phyloP scores from a whole-genome alignment of 257 asterid genomes.

The Penstemon eatonii region DNA sequence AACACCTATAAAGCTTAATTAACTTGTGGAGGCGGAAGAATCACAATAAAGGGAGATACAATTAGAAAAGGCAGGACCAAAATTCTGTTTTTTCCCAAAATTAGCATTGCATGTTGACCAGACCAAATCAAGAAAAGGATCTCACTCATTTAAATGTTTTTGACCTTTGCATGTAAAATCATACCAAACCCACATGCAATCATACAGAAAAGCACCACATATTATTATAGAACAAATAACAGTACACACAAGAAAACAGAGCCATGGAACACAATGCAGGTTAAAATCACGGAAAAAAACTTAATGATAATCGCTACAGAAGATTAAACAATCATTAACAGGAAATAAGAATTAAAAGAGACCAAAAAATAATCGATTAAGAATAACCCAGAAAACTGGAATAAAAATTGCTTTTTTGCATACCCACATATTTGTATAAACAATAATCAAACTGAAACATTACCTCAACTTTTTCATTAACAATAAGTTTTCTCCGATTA shows the following conservation, averaged over 20 bases:
- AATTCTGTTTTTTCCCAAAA: constrained; percentile 1
- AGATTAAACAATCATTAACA: no score
- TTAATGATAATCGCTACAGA: not conserved
- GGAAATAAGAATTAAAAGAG: no score
- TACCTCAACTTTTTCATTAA: constrained; percentile 16
- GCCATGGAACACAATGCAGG: not conserved
- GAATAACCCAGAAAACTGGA: not conserved
- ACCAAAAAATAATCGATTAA: not conserved
- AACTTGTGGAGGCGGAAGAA: not conserved
- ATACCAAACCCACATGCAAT: not conserved
- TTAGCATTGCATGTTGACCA: constrained; percentile 24
- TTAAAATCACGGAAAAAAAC: not conserved
- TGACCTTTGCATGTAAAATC: not conserved
- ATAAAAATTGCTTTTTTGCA: not conserved
- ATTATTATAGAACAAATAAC: not conserved
- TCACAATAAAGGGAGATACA: no score
- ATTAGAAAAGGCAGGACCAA: not conserved
- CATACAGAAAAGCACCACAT: not conserved
- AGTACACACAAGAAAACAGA: not conserved
- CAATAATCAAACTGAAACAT: not conserved
- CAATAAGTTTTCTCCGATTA: not conserved
- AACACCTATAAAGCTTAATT: not conserved
- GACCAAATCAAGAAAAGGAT: constrained; percentile 28
- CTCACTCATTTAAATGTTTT: not conserved
- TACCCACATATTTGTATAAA: no score